Evolutionary conservation across 2,329 filamentous ascomycete genomes (phyloP).

Genomic region (Hypoxylon sp.): DNA sequence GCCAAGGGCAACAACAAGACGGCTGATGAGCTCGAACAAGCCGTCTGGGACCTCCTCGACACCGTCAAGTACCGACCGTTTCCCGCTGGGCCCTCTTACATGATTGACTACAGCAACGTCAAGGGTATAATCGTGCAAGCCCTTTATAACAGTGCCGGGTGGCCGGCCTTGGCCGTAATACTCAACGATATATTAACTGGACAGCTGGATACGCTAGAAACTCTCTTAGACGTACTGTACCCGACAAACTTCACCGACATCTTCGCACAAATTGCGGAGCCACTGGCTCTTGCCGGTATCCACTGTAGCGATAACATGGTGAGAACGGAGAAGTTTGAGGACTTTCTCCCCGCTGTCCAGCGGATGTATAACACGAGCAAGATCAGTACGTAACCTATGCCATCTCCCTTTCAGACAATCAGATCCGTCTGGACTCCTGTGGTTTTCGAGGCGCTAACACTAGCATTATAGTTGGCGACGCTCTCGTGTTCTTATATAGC

Average conservation of each 20-base stretch:
- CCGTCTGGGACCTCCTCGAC: conserved; percentile 52
- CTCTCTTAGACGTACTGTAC: background rate
- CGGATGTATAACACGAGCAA: conserved; percentile 47
- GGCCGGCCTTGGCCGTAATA: conserved; percentile 30
- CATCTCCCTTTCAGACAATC: background rate
- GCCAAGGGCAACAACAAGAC: conserved; percentile 49
- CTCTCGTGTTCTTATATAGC: conserved; percentile 10
- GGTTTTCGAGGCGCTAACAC: background rate
- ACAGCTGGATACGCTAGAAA: conserved; percentile 18
- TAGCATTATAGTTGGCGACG: conserved; percentile 31
- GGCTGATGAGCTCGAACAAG: conserved; percentile 57
- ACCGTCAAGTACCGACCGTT: conserved; percentile 50
- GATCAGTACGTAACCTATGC: conserved; percentile 17
- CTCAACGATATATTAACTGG: conserved; percentile 37
- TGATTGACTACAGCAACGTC: conserved; percentile 48
- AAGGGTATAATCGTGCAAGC: conserved; percentile 37
- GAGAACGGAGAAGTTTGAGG: conserved; percentile 48
- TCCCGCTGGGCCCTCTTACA: conserved; percentile 32
- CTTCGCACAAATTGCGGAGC: background rate
- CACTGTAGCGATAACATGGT: conserved; percentile 54
- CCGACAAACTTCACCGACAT: background rate
- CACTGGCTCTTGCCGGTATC: conserved; percentile 47
- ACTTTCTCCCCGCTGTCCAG: conserved; percentile 47
- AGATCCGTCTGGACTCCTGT: background rate
- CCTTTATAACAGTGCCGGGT: conserved; percentile 44